Percentiles rank a stretch among this genome's conserved stretches.
These are phyloP conservation scores for Purpureocillium takamizusanense DNA, from an alignment of 2,329 filamentous ascomycete species.

Conservation along the genomic window DNA sequence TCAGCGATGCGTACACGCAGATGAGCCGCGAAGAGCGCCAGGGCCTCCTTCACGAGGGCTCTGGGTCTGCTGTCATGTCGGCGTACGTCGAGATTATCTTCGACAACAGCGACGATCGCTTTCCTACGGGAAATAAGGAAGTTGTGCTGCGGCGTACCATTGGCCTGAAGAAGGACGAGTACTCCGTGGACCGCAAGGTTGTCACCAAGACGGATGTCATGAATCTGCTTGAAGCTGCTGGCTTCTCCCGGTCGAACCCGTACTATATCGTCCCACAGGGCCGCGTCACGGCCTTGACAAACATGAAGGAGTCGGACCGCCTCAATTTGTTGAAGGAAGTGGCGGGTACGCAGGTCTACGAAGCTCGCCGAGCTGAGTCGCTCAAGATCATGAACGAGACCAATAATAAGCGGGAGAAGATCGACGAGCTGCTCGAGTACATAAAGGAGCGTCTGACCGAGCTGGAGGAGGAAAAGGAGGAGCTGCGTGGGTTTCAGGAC, in stretches of 20 bases:
- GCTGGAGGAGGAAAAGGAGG: constrained; percentile 94
- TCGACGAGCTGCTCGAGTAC: constrained; percentile 83
- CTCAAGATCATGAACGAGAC: constrained; percentile 96
- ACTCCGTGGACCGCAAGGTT: constrained; percentile 93
- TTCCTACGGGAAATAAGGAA: constrained; percentile 86
- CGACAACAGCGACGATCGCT: constrained; percentile 93
- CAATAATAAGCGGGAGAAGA: constrained; percentile 87
- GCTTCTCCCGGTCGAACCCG: constrained; percentile 93
- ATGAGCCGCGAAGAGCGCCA: constrained; percentile 94
- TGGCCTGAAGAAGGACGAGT: constrained; percentile 96
- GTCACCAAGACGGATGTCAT: constrained; percentile 90
- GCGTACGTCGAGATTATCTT: constrained; percentile 99
- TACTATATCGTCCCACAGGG: constrained; percentile 99
- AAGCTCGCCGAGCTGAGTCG: constrained; percentile 82
- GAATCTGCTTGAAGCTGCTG: constrained; percentile 89
- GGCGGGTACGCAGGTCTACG: constrained; percentile 96
- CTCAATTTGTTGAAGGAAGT: constrained; percentile 91
- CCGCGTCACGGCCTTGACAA: constrained; percentile 88
- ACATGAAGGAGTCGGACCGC: constrained; percentile 95
- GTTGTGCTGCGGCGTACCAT: constrained; percentile 89
- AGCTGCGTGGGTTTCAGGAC: constrained; percentile 86
- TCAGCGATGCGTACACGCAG: constrained; percentile 94
- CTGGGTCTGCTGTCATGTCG: constrained; percentile 94
- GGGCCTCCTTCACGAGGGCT: constrained; percentile 93
- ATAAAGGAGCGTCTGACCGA: constrained; percentile 86